Percentiles rank a stretch among this genome's conserved stretches.
These are phyloP conservation scores for Alisma plantagoaquatica DNA, from an alignment of 106 monocot species.

Conservation along the genomic window DNA sequence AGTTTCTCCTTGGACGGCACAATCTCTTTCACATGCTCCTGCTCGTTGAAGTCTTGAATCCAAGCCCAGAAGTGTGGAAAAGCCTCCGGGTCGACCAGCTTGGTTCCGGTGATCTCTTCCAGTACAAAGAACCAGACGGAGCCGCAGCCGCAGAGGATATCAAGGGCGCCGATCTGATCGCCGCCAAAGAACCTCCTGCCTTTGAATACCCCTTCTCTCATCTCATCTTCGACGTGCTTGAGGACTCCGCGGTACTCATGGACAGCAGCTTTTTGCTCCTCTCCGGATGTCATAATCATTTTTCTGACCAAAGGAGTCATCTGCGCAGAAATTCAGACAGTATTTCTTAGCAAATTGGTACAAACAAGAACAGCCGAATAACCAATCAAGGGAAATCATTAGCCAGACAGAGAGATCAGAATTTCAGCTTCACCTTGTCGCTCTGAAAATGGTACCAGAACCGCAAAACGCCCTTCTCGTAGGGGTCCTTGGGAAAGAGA, in stretches of 20 bases:
- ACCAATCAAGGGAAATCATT: no score
- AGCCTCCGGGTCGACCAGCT: conserved; percentile 5
- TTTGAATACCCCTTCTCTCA: conserved; percentile 6
- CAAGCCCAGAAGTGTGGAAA: conserved; percentile 4
- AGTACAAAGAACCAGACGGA: conserved; percentile 3
- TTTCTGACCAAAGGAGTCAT: neutral
- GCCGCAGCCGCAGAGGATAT: conserved; percentile 3
- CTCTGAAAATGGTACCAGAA: conserved; percentile 6
- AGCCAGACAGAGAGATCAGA: neutral
- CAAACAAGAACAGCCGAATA: no score
- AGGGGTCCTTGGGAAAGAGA: no score
- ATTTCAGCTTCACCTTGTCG: neutral
- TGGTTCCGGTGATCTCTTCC: conserved; percentile 2
- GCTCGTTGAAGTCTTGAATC: conserved; percentile 1
- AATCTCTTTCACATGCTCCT: conserved; percentile 6
- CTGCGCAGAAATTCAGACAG: neutral
- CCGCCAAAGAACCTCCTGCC: no score
- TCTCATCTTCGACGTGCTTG: conserved; percentile 1
- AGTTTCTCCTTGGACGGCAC: conserved; percentile 1
- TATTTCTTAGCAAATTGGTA: no score
- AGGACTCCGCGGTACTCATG: neutral
- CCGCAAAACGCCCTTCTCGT: neutral
- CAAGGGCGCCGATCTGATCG: neutral
- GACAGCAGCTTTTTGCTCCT: conserved; percentile 8
- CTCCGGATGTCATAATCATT: neutral